A percentile compares a stretch with the other conserved stretches of the same genome.
These are phyloP conservation scores for Arbutus unedo DNA, from an alignment of 148 eudicot species.

Conservation along the genomic window DNA sequence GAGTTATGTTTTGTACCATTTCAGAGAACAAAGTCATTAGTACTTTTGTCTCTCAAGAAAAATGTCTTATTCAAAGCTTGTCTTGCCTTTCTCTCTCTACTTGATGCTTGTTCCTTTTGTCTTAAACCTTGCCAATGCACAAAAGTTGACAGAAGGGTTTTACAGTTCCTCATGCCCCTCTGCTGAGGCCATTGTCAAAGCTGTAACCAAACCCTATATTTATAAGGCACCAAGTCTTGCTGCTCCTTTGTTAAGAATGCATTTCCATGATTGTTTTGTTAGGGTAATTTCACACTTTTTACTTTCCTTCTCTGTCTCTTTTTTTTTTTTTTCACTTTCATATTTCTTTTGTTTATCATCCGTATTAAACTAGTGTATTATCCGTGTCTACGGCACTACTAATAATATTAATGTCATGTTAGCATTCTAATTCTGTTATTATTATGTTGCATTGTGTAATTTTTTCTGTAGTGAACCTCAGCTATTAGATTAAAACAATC, in stretches of 20 bases:
- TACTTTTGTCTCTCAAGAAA: background rate
- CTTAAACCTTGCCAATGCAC: background rate
- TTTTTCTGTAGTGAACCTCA: too few relatives aligned
- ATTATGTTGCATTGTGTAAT: too few relatives aligned
- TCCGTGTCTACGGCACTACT: too few relatives aligned
- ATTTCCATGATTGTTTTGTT: slow-evolving; percentile 17
- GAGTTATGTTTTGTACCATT: background rate
- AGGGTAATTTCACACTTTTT: background rate
- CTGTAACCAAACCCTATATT: background rate
- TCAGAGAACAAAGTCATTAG: too few relatives aligned
- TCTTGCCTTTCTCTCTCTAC: background rate
- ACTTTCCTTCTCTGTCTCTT: background rate
- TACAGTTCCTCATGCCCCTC: slow-evolving; percentile 7
- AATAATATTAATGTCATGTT: too few relatives aligned
- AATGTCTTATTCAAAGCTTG: background rate
- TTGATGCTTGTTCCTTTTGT: background rate
- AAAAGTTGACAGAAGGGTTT: background rate
- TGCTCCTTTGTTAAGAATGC: slow-evolving; percentile 14
- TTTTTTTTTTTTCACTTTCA: background rate
- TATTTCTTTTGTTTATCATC: background rate
- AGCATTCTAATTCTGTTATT: too few relatives aligned
- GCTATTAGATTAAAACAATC: too few relatives aligned
- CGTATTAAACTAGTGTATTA: too few relatives aligned
- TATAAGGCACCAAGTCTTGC: slow-evolving; percentile 11
- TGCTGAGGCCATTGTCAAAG: slow-evolving; percentile 1